Evolutionary conservation across 306 rosid species (phyloP).

Genomic region (Cucurbita maxima): DNA sequence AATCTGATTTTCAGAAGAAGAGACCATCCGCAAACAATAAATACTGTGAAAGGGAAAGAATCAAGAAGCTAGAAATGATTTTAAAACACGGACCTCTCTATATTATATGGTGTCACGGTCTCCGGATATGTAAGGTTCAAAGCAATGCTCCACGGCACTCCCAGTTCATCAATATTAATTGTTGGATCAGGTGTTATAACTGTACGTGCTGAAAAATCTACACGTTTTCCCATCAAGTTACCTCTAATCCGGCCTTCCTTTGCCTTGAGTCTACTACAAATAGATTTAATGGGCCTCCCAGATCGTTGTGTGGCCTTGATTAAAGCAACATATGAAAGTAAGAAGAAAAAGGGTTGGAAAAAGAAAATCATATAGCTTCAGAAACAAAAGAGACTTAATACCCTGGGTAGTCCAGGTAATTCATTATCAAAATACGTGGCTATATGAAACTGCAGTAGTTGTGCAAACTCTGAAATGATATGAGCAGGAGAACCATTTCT

Average conservation of each 20-base stretch:
- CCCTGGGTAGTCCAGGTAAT: conserved; percentile 95
- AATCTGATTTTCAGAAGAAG: conserved; percentile 28
- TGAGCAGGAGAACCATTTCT: conserved; percentile 97
- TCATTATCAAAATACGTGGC: conserved; percentile 96
- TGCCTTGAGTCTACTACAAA: conserved; percentile 98
- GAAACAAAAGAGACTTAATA: conserved; percentile 10
- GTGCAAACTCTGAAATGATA: conserved; percentile 91
- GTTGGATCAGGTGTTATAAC: conserved; percentile 97
- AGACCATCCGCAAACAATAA: neutral
- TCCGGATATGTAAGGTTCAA: conserved; percentile 93
- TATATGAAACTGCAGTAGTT: conserved; percentile 86
- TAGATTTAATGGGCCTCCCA: conserved; percentile 94
- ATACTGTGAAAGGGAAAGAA: neutral
- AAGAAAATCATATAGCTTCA: neutral
- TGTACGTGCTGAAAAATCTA: conserved; percentile 96
- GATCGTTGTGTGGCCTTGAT: conserved; percentile 92
- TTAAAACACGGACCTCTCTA: conserved; percentile 48
- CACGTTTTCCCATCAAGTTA: conserved; percentile 94
- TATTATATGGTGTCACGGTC: conserved; percentile 96
- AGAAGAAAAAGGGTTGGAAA: neutral
- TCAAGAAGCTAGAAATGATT: neutral
- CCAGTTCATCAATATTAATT: conserved; percentile 83
- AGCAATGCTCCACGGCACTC: conserved; percentile 98
- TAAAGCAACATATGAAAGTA: neutral
- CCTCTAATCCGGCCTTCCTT: conserved; percentile 99